A percentile compares a stretch with the other conserved stretches of the same genome.
phyloP scores from a whole-genome alignment of 768 basidiomycete species.

The Pulveroboletus sp. region DNA sequence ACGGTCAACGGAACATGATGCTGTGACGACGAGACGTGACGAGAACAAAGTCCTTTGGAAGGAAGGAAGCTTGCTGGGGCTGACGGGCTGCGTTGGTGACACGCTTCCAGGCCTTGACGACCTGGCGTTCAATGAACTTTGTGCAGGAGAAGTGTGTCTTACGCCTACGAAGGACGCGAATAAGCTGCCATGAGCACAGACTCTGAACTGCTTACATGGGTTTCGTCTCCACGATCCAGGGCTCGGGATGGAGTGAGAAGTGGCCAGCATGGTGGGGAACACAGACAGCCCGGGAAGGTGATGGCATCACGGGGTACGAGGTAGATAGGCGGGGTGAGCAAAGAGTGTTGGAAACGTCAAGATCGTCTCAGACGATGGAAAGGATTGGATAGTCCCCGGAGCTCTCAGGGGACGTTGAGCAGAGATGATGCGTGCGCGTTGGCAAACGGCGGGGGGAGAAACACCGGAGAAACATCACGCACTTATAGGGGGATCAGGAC shows the following conservation, averaged over 20 bases:
- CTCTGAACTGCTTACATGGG: conserved; percentile 18
- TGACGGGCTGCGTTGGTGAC: conserved; percentile 51
- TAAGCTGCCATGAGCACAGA: background rate
- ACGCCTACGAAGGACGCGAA: conserved; percentile 7
- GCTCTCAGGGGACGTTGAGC: conserved; percentile 22
- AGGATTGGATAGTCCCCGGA: background rate
- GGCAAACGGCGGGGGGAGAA: background rate
- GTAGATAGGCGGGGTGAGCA: background rate
- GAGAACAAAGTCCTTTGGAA: conserved; percentile 59
- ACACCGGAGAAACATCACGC: background rate
- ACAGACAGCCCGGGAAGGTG: conserved; percentile 1
- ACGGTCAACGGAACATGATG: conserved; percentile 34
- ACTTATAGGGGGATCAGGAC: conserved; percentile 21
- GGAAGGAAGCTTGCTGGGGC: conserved; percentile 46
- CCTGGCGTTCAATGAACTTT: conserved; percentile 53
- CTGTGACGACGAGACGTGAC: conserved; percentile 54
- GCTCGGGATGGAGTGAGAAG: conserved; percentile 13
- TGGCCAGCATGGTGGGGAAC: conserved; percentile 13
- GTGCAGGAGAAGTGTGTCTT: conserved; percentile 32
- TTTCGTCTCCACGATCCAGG: conserved; percentile 24
- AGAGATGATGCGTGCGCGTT: background rate
- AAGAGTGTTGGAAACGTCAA: background rate
- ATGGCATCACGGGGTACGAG: conserved; percentile 4
- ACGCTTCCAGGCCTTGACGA: conserved; percentile 58
- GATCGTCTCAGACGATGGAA: conserved; percentile 23